Conservation (phyloP, 441 rosid species). For the Gossypium schwendimanii region DNA sequence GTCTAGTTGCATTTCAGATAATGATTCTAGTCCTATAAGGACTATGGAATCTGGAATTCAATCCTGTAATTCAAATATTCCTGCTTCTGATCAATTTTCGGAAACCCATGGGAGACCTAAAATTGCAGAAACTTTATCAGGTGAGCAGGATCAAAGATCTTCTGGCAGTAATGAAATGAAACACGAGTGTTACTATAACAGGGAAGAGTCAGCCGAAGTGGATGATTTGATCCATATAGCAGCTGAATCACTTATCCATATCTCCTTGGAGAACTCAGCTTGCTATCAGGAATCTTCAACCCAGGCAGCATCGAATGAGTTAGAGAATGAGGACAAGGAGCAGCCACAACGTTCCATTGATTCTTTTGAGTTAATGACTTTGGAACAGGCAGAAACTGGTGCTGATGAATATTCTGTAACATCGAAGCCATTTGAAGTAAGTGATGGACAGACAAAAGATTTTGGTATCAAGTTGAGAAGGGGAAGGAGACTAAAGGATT, state of each 20-base stretch:
- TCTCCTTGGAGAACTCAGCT: constrained; percentile 29
- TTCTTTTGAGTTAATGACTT: constrained; percentile 52
- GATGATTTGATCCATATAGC: constrained; percentile 42
- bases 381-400: constrained; percentile 45
- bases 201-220: constrained; percentile 21
- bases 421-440: constrained; percentile 44
- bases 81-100: constrained; percentile 18
- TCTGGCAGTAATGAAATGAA: constrained; percentile 13
- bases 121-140: constrained; percentile 15
- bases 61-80: constrained; percentile 10
- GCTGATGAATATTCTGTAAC: constrained; percentile 41
- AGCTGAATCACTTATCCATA: constrained; percentile 53
- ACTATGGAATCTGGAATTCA: constrained; percentile 16
- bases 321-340: constrained; percentile 17
- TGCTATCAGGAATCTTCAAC: constrained; percentile 24
- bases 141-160: constrained; percentile 22
- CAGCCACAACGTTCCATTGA: constrained; percentile 41
- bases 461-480: constrained; percentile 54
- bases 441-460: constrained; percentile 35
- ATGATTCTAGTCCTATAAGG: constrained; percentile 30
- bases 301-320: constrained; percentile 24
- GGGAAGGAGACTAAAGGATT: constrained; percentile 80
- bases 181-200: constrained; percentile 8
- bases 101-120: constrained; percentile 20
- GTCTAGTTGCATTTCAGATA: constrained; percentile 41